Base-by-base conservation (phyloP, 129 eudicot genomes). In the Smallanthus sonchifolius region DNA sequence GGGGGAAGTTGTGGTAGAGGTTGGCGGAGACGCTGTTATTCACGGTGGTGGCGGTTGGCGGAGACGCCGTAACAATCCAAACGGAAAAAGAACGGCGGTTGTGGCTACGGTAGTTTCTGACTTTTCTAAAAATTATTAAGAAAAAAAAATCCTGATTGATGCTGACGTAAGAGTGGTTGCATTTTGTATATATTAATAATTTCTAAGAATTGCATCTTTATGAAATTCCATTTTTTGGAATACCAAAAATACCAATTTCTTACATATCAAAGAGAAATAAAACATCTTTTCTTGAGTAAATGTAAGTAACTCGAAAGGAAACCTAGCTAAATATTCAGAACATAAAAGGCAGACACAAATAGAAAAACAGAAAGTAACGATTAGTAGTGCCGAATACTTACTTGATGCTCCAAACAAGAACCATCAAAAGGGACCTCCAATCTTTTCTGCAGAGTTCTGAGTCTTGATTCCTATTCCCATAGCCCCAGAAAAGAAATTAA, bases 401-500 rank as follows among this genome's bases (percentile, higher is more conserved):
- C 99, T 81, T 95, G 96, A 84, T 95, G 99, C 82, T 87, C 97
- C 79, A 81, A 70, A 69, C 56, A 75, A 55, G 92, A 79, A 65
- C 99, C 95, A 84, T 95, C 92, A 43, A 91, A 91, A 59, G 96
- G 96, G 75, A 95, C 82, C 56, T 81, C 84, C 65, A 95, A 82
- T 82, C 97, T 84, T 55, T 76, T 79, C 84, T 85, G 91, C 56
- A 95, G 80, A 75, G 81, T 70, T 81, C 83, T 75, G 48, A 95
- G 95, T 71, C 96, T 91, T 67, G 80, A 88, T 79, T 87, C 99
- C 99, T 95, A 76, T 19, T 5, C 56, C 52, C 24, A 57, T 4
- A 66, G 19, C 7, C 6, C 24, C n/a, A 8, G 1, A 74, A 69
- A 30, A 60, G 13, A 6, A 75, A 65, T 17, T 35, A 73, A 57